Evolutionary conservation across 148 eudicot genomes (phyloP).

Genomic region (Persicaria maculosa): DNA sequence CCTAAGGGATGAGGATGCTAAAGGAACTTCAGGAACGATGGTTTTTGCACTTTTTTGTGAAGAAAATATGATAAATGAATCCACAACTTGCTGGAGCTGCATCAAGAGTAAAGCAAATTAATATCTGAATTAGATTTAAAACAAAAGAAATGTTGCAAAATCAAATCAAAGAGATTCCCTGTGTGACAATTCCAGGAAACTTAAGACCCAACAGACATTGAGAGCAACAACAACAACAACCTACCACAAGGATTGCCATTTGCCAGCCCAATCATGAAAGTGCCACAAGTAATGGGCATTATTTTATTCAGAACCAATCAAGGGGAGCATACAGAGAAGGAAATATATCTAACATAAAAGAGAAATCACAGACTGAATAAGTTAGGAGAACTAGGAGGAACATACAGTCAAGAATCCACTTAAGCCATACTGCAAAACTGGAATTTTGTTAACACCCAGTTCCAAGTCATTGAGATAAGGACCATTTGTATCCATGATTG

Average conservation of each 20-base stretch:
- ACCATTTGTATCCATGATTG: constrained; percentile 93
- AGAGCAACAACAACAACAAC: neutral
- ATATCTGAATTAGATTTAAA: neutral
- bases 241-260: no score
- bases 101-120: constrained; percentile 20
- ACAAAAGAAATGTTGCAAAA: constrained; percentile 4
- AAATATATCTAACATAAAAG: neutral
- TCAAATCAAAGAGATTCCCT: neutral
- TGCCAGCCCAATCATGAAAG: no score
- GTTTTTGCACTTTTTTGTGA: constrained; percentile 41
- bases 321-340: constrained; percentile 8
- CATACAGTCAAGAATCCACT: constrained; percentile 98
- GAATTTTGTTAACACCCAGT: constrained; percentile 66
- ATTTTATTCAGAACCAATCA: constrained; percentile 2
- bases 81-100: constrained; percentile 96
- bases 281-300: neutral
- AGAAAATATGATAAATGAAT: constrained; percentile 79
- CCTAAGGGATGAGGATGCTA: constrained; percentile 20
- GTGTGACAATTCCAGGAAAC: neutral
- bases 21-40: constrained; percentile 21
- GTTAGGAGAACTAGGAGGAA: constrained; percentile 19
- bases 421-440: constrained; percentile 86
- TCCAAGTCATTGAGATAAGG: constrained; percentile 91
- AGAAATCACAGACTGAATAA: constrained; percentile 9
- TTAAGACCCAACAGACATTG: neutral